Evolutionary conservation across 768 basidiomycete genomes (phyloP), one percentile per base, ranked within the genome.

Genomic region (Podaxis carcinomalis): DNA sequence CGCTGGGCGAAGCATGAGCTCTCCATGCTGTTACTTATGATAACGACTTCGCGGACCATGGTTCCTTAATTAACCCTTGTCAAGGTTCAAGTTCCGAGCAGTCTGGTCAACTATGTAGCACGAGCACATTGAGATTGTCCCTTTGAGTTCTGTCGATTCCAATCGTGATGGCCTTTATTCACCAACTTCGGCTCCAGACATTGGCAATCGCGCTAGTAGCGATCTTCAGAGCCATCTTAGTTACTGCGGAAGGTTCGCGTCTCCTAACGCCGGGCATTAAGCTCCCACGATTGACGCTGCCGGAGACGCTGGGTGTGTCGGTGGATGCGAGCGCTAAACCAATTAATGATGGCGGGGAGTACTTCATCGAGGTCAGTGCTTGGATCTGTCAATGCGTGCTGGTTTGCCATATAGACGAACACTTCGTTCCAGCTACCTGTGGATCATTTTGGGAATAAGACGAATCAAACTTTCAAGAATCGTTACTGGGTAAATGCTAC

Each of bases 401-500:
- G 32, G 32, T 32, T 39, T 23, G 25, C 19, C 39, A n/a, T 23
- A 10, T 19, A 3, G n/a, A 40, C 28, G 19, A 27, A 23, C 4
- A 44, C 14, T 14, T 28, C 37, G 21, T 14, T 23, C n/a, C 23
- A 82, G 79, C 73, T 82, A 66, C 78, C 79, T 3, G 61, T 81
- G 32, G 80, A 82, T 66, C 81, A 82, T 62, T 82, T 80, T 60
- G 66, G 66, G 6, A 68, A 70, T 27, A 69, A 68, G 36, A 68
- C 73, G 1, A 47, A 57, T 0, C 64, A 56, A 9, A 78, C 78
- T 0, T 82, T 79, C 67, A 69, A 70, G 36, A 81, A 81, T 64
- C 74, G 81, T 3, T 82, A 76, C 54, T 82, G 81, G 81, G 68
- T 81, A 25, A 82, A 82, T 58, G 71, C 72, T 1, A 79, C 79